Evolutionary conservation across 805 yeast genomes (phyloP).

Genomic region (Peterozyma xylosa): DNA sequence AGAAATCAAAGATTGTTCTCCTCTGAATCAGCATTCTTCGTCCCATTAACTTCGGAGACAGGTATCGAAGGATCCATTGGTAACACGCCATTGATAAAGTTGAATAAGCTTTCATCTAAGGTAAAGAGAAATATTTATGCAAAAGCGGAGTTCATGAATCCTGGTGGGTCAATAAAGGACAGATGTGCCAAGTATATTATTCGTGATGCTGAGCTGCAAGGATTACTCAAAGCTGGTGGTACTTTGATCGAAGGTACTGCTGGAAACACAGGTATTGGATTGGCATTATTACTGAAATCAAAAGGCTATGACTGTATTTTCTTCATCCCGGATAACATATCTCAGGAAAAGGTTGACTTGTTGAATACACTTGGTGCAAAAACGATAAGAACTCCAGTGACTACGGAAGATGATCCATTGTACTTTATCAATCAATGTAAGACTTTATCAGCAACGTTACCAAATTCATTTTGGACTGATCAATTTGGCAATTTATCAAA

Average conservation of each 20-base stretch:
- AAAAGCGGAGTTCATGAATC: constrained; percentile 68
- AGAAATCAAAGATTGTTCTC: too few relatives aligned
- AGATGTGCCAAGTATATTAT: constrained; percentile 77
- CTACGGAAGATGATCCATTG: constrained; percentile 22
- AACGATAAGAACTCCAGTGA: constrained; percentile 38
- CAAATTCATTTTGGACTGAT: constrained; percentile 32
- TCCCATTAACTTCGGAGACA: too few relatives aligned
- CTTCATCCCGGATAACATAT: constrained; percentile 79
- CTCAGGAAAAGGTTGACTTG: constrained; percentile 62
- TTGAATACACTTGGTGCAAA: constrained; percentile 63
- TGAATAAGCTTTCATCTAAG: constrained; percentile 52
- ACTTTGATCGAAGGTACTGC: constrained; percentile 80
- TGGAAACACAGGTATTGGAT: constrained; percentile 84
- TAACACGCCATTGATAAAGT: constrained; percentile 66
- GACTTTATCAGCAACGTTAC: constrained; percentile 22
- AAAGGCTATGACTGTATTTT: constrained; percentile 76
- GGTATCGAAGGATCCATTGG: constrained; percentile 38
- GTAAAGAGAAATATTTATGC: constrained; percentile 74
- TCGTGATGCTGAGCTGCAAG: constrained; percentile 46
- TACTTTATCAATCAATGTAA: constrained; percentile 59
- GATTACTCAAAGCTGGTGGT: constrained; percentile 50
- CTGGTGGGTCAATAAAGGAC: constrained; percentile 86
- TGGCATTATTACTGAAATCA: constrained; percentile 71
- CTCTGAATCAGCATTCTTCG: too few relatives aligned
- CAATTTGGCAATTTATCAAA: constrained; percentile 82